These are phyloP conservation scores for Adenanthera pavonina DNA, from an alignment of 306 rosid genomes.

Conservation along the genomic window DNA sequence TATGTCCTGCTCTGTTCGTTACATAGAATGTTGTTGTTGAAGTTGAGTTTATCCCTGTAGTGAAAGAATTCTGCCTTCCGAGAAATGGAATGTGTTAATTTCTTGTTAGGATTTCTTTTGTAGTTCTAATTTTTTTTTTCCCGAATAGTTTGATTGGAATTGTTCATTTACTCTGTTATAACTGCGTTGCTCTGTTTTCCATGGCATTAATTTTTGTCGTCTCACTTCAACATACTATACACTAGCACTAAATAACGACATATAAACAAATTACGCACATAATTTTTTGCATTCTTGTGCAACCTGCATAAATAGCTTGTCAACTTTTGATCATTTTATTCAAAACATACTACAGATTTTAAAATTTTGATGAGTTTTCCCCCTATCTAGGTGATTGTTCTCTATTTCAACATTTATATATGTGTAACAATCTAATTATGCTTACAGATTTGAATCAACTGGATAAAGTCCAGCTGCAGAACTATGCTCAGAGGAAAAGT, in stretches of 20 bases:
- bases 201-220: background rate
- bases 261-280: background rate
- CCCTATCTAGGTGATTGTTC: background rate
- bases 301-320: background rate
- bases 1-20: background rate
- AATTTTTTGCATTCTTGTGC: background rate
- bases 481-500: conserved; percentile 37
- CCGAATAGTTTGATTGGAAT: too few relatives aligned
- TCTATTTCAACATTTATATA: background rate
- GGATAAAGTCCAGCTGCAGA: conserved; percentile 41
- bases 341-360: background rate
- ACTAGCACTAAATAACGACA: background rate
- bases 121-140: background rate
- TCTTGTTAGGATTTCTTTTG: background rate
- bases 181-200: background rate
- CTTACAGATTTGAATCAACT: conserved; percentile 31
- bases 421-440: conserved; percentile 16
- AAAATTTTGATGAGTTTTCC: background rate
- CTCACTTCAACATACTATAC: background rate
- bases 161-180: background rate
- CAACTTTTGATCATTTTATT: background rate
- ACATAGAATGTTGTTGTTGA: too few relatives aligned
- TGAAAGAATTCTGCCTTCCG: background rate
- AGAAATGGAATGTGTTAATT: background rate
- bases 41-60: background rate